phyloP scores from a whole-genome alignment of 495 filamentous ascomycete species.

The Neurospora hispaniola region DNA sequence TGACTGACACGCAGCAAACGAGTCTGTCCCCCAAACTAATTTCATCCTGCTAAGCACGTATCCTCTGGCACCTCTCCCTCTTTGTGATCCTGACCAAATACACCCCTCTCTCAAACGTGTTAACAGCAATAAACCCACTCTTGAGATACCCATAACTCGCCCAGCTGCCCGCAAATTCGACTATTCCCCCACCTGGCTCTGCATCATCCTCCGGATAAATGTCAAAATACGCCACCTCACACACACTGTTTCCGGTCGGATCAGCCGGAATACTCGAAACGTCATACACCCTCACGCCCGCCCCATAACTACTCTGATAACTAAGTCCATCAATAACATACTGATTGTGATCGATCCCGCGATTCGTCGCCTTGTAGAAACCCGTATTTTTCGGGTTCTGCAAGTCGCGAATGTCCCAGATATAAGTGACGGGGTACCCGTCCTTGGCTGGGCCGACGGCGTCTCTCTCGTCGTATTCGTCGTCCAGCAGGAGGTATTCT shows the following conservation, averaged over 20 bases:
- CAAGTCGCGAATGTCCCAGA: slow-evolving; percentile 47
- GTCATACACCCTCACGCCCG: slow-evolving; percentile 47
- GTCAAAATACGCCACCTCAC: slow-evolving; percentile 48
- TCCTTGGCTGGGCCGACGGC: slow-evolving; percentile 32
- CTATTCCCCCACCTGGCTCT: slow-evolving; percentile 25
- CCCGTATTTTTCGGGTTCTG: slow-evolving; percentile 44
- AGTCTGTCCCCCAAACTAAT: neutral
- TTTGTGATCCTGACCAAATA: slow-evolving; percentile 29
- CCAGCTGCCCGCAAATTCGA: slow-evolving; percentile 47
- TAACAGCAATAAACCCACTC: slow-evolving; percentile 43
- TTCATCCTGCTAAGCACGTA: neutral
- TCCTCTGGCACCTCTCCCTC: neutral
- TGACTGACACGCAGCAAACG: neutral
- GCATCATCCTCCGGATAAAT: slow-evolving; percentile 49
- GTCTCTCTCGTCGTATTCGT: slow-evolving; percentile 50
- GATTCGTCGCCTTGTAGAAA: slow-evolving; percentile 36
- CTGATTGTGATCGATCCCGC: slow-evolving; percentile 52
- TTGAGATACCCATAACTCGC: slow-evolving; percentile 43
- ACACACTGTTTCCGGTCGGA: slow-evolving; percentile 40
- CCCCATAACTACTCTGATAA: slow-evolving; percentile 51
- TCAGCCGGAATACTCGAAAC: slow-evolving; percentile 41
- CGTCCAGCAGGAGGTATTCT: slow-evolving; percentile 47
- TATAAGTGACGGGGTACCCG: slow-evolving; percentile 40
- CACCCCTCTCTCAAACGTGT: slow-evolving; percentile 46
- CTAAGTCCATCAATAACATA: slow-evolving; percentile 42